Base-by-base conservation (phyloP, 1,284 basidiomycete genomes). In the Naganishia cerealis region DNA sequence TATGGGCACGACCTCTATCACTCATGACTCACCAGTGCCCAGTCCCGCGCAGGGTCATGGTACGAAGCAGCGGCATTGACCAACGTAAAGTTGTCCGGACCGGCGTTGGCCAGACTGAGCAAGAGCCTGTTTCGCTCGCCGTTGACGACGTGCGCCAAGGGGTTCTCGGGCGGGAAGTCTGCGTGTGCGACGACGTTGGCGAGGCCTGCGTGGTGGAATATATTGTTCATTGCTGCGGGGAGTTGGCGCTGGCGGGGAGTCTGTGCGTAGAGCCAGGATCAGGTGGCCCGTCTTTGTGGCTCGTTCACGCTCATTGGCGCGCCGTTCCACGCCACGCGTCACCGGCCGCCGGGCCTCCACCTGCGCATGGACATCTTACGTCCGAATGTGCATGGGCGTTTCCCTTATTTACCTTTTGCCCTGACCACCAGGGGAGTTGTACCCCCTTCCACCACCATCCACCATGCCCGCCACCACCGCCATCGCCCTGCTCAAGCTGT, bases 71-170 rank as follows among this genome's bases (percentile, higher is more conserved):
- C 84, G 68, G 90, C 84, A 72, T 83, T 85, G 69, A 88, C 81
- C 36, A 94, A 82, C 3, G 90, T 91, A 71, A 90, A 85, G 76
- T 92, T 91, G 72, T 85, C 86, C 69, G 85, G 84, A 21, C 89
- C 89, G 75, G 85, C 87, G 81, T 92, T 94, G 79, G 90, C 87
- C 33, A 94, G 82, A 48, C 84, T 80, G 67, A 94, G 78, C 26
- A 82, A 79, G 38, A 94, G 80, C 61, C 83, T 81, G 80, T 92
- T 94, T 75, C 85, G 86, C 82, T 94, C 89, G 69, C 92, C 92
- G 75, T 94, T 94, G 57, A 92, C 87, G 63, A 94, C 83, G 70
- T 92, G 92, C 92, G 75, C 43, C 72, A 48, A 29, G 50, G 40
- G 54, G 54, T 66, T 66, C 40, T 58, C 24, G 18, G 52, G 33